Conservation (phyloP, 129 eudicot species). For the carrot (Daucus carota) region DH1_v3.0 NC_030388.2:27559501-27560000, state of each 20-base stretch:
- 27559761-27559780: not conserved
- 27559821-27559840: conserved; percentile 18
- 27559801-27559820: conserved; percentile 1
- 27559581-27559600: not conserved
- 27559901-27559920: conserved; percentile 10
- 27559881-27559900: conserved; percentile 7
- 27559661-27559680: not conserved
- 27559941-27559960: not conserved
- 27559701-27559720: not conserved
- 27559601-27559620: not conserved
- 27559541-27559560: conserved; percentile 1
- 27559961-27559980: conserved; percentile 23
- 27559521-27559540: not conserved
- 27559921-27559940: not conserved
- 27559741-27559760: not conserved
- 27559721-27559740: not conserved
- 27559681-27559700: not conserved
- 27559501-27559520: not conserved
- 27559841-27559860: conserved; percentile 50
- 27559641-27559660: not conserved
- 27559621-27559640: not conserved
- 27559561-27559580: not conserved
- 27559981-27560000: conserved; percentile 88
- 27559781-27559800: not conserved
- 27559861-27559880: conserved; percentile 76